Evolutionary conservation across 768 basidiomycete species (phyloP).

Genomic region (Hortiboletus campestris): DNA sequence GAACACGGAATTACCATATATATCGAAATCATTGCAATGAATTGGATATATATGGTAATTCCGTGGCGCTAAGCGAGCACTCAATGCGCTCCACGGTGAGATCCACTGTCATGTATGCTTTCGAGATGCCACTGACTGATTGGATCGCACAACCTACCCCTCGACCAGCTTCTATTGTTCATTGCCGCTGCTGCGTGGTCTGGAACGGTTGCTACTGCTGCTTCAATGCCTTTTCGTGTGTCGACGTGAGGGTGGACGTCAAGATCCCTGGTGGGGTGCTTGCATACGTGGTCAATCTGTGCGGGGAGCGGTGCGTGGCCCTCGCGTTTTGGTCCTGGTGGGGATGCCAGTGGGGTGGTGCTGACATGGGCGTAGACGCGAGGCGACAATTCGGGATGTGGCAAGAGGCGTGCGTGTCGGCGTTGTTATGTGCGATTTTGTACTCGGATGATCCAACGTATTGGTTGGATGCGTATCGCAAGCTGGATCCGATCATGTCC

Average conservation of each 20-base stretch:
- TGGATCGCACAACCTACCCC: no score
- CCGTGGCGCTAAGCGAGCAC: no score
- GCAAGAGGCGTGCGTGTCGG: slow-evolving; percentile 97
- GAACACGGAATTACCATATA: no score
- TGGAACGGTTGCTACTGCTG: slow-evolving; percentile 94
- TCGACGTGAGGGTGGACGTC: slow-evolving; percentile 96
- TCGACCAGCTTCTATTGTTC: no score
- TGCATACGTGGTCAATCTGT: slow-evolving; percentile 89
- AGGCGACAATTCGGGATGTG: slow-evolving; percentile 89
- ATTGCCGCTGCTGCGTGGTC: no score
- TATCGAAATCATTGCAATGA: no score
- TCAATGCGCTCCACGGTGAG: no score
- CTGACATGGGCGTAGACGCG: slow-evolving; percentile 47
- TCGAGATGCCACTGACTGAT: no score
- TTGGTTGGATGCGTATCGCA: slow-evolving; percentile 89
- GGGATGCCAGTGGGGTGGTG: no score
- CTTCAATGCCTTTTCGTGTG: slow-evolving; percentile 97
- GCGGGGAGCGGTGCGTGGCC: slow-evolving; percentile 91
- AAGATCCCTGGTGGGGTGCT: slow-evolving; percentile 97
- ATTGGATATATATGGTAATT: no score
- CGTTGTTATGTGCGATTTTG: slow-evolving; percentile 86
- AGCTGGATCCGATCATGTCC: slow-evolving; percentile 90
- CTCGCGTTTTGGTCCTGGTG: no score
- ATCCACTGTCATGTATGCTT: no score
- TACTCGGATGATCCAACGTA: slow-evolving; percentile 96